Base-by-base conservation (phyloP, 176 grass and related monocot genomes). In the Triticum timopheevii region DNA sequence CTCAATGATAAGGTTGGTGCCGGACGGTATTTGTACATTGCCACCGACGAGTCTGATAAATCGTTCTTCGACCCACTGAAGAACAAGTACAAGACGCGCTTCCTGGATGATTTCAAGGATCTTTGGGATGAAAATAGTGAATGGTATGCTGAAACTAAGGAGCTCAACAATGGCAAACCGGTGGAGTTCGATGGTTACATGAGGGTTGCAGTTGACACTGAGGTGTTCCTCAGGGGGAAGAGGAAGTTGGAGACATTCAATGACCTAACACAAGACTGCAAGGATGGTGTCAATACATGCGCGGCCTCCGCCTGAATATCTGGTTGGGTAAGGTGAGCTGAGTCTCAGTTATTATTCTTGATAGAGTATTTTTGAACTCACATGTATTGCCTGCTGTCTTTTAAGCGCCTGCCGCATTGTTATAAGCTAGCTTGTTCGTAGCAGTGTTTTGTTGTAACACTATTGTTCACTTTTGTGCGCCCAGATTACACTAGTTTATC, bases 141-240 rank as follows among this genome's bases (percentile, higher is more conserved):
- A 45, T 98, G 93, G 96, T 95, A 92, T 77, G 82, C 84, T 76
- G 93, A 98, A 91, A 94, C 96, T 2, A 94, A 95, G 88, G 90
- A 84, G 78, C 77, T 98, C 45, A 98, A 88, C 86, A 94, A 94
- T 65, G 96, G 88, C 6, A 84, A 91, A 12, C 52, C 92, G 42
- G 93, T 95, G 40, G 92, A 95, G 62, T 98, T 98, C 30, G 96
- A 98, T 89, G 93, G 93, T 6, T 98, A 98, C 74, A 95, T 98
- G 96, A 98, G 96, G 83, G 76, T 93, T 30, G 91, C 94, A 89
- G 92, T 98, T 7, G 96, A 98, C 54, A 98, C 92, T 12, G 96
- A 98, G 82, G 93, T 98, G 28, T 95, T 95, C 88, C 62, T 98
- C 69, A 90, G 93, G 49, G 96, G 96, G 30, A 94, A 98, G 84